Base-by-base conservation (phyloP, 768 basidiomycete species). In the Lactifluus pinguis region DNA sequence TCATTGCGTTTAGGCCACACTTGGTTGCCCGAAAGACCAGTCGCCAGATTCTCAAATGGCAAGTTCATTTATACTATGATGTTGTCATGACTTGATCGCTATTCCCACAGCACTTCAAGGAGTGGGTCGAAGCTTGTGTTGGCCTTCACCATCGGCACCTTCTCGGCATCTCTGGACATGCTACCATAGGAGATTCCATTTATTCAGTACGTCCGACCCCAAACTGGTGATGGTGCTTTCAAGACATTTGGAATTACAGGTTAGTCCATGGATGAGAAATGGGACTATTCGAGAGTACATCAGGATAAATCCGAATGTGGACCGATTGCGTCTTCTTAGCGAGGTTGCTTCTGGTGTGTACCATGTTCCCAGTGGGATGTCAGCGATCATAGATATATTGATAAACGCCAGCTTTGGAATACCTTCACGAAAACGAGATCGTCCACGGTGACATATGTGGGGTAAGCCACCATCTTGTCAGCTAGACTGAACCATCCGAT, bases 201-300 rank as follows among this genome's bases (percentile, higher is more conserved):
- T 48, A 63, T 48, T 58, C 64, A 2, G 64, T 65, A 42, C 42
- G 61, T 62, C 17, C 4, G 9, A 11, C 25, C n/a, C 8, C 17
- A 34, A 17, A 2, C 5, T 11, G 21, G 30, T 9, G 8, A 32
- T 11, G 2, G 32, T 52, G 5, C 14, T n/a, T 29, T 57, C 19
- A 52, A 29, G 15, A 29, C 13, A 2, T 17, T 41, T 57, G 8
- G 17, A 51, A 14, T 56, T 53, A 30, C 54, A 79, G 76, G 77
- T 80, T 56, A 76, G 74, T 44, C 77, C 79, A 5, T 78, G 75
- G 75, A 77, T 79, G 74, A 70, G 74, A 21, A 72, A 79, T 57
- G 75, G 76, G 9, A 76, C 76, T 19, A 72, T 73, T 1, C 64
- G 75, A 17, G 61, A 64, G 0, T 79, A 76, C 66, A 59, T 78